Evolutionary conservation across 2,329 filamentous ascomycete species (phyloP).

Genomic region (Orbilia quercus): DNA sequence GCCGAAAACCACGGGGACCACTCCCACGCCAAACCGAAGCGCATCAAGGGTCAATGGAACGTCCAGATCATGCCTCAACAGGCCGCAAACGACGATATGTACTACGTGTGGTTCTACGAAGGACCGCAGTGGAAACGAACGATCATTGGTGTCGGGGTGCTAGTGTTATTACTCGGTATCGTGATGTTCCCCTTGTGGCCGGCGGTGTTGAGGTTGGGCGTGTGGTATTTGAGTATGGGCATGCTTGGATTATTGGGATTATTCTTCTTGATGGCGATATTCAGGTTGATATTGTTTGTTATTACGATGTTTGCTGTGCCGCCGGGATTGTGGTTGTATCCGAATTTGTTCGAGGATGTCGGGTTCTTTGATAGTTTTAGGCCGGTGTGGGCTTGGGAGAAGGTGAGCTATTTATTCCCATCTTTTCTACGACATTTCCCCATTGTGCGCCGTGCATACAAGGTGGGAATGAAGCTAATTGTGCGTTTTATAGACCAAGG

Average conservation of each 20-base stretch:
- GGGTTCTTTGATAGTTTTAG: constrained; percentile 98
- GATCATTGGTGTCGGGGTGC: constrained; percentile 84
- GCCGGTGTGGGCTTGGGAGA: constrained; percentile 97
- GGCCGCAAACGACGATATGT: constrained; percentile 84
- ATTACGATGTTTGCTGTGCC: constrained; percentile 85
- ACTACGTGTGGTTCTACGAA: constrained; percentile 97
- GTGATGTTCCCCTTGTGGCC: constrained; percentile 98
- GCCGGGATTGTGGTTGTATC: constrained; percentile 97
- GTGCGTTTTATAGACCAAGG: constrained; percentile 37
- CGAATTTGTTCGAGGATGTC: constrained; percentile 97
- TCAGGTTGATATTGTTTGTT: constrained; percentile 93
- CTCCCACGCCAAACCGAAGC: constrained; percentile 81
- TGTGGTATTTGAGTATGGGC: constrained; percentile 97
- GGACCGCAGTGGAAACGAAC: constrained; percentile 93
- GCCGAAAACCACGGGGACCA: constrained; percentile 70
- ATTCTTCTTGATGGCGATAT: constrained; percentile 98
- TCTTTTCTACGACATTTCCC: neutral
- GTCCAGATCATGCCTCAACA: constrained; percentile 97
- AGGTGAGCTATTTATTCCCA: constrained; percentile 69
- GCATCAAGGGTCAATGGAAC: constrained; percentile 94
- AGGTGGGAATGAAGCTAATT: constrained; percentile 1
- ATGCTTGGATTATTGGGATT: constrained; percentile 88
- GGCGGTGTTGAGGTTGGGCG: constrained; percentile 85
- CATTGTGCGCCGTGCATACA: neutral
- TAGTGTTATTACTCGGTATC: constrained; percentile 84